Evolutionary conservation across 129 eudicot species (phyloP).

Genomic region (Oenanthe sinensis): DNA sequence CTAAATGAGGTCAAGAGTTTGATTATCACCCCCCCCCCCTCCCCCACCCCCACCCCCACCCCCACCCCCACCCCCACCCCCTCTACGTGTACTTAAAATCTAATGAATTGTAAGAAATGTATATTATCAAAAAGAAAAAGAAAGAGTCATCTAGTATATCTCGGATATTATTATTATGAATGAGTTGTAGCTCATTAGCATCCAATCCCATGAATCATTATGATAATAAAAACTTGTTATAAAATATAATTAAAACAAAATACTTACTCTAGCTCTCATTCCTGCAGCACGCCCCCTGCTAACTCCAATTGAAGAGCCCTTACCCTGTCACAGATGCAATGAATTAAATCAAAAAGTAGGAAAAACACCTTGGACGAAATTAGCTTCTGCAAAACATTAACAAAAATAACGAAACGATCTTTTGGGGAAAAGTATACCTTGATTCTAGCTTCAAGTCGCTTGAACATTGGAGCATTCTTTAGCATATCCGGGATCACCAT

Average conservation of each 20-base stretch:
- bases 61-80: no score
- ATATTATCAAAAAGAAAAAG: no score
- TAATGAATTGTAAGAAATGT: constrained; percentile 64
- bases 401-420: not conserved
- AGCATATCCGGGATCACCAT: constrained; percentile 95
- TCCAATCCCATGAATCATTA: not conserved
- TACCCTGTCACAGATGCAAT: constrained; percentile 47
- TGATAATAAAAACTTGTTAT: not conserved
- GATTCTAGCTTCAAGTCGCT: constrained; percentile 54
- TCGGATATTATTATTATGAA: no score
- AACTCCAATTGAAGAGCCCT: constrained; percentile 89
- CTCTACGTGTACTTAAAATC: no score
- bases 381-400: not conserved
- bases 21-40: no score
- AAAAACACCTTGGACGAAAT: constrained; percentile 1
- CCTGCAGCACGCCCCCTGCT: constrained; percentile 93
- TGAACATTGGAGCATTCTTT: constrained; percentile 95
- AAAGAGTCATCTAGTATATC: no score
- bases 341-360: not conserved
- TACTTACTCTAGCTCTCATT: constrained; percentile 88
- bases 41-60: no score
- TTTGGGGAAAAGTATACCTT: constrained; percentile 41
- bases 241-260: not conserved
- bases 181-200: not conserved
- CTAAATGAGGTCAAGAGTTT: no score